Conservation (phyloP, 768 basidiomycete genomes). For the Tulasnella sp. region DNA sequence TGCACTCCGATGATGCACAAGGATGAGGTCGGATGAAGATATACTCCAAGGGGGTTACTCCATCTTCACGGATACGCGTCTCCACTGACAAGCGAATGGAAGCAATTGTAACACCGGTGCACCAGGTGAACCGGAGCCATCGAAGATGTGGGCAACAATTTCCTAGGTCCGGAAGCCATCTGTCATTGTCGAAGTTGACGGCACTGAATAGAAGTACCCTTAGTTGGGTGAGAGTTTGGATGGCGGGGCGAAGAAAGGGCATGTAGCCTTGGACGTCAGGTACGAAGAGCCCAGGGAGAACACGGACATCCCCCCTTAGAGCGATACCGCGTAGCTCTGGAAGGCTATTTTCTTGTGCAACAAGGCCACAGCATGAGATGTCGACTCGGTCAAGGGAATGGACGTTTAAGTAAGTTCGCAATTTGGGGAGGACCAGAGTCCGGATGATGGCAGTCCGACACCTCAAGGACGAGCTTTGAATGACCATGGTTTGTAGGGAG, state of each 20-base stretch:
- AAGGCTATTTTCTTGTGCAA: not conserved
- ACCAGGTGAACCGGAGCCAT: not conserved
- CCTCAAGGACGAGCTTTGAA: not conserved
- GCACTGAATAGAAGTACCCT: not conserved
- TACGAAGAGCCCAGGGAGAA: not conserved
- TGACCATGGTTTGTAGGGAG: not conserved
- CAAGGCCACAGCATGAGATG: not conserved
- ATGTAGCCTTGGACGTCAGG: not conserved
- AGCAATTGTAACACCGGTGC: not conserved
- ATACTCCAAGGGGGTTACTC: not conserved
- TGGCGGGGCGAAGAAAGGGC: not conserved
- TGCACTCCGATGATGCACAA: not conserved
- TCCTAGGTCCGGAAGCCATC: not conserved
- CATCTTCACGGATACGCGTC: not conserved
- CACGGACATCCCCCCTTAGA: not conserved
- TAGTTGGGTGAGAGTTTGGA: not conserved
- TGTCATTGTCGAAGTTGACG: not conserved
- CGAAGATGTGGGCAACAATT: not conserved
- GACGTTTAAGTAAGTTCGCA: not conserved
- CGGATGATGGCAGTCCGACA: not conserved
- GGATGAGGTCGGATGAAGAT: not conserved
- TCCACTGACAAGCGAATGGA: not conserved
- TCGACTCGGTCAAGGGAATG: not conserved
- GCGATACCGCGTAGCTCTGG: not conserved
- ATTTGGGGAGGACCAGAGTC: not conserved